Base-by-base conservation (phyloP, 1,139 yeast genomes). In the Scheffersomyces segobiensis region DNA sequence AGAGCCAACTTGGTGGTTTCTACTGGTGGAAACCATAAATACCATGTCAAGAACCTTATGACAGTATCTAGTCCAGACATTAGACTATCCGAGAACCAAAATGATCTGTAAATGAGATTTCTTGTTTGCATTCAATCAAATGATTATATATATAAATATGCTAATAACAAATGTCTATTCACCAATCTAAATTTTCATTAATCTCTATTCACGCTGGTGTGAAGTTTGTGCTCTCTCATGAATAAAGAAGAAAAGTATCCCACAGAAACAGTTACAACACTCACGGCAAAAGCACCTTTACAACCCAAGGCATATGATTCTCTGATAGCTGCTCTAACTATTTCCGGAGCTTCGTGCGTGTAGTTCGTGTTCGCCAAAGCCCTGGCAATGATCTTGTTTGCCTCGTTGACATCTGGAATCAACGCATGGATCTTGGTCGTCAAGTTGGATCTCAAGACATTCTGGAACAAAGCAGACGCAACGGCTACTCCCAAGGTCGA, bases 21-120 rank as follows among this genome's bases (percentile, higher is more conserved):
- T 50, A 79, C 81, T 48, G 83, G 84, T 1, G 67, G 70, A 51
- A 77, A 80, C 57, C 85, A 81, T 63, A 71, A 71, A 51, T 81
- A 81, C 62, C 77, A 70, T 54, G 75, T 81, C 42, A 76, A 75
- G 65, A 74, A 72, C 26, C 18, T 50, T 3, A 42, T 32, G 42
- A 14, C 42, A 12, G 42, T 32, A 14, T 32, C 42, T 14, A 32
- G 42, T 32, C 42, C 42, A 14, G 42, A 32, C 14, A 10, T 32
- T 14, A 32, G 42, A 32, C 42, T 32, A 10, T 32, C 17, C 42
- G 42, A 32, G 12, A 17, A 32, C 12, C 42, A 14, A 26, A 10
- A 32, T 14, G 42, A 32, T 32, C 42, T 2, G 12, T 32, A 32
- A 17, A 10, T 12, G 12, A 32, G 42, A 17, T 4, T 32, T 32